A percentile compares a stretch with the other conserved stretches of the same genome.
phyloP scores from a whole-genome alignment of 2,329 filamentous ascomycete species.

The Alternaria burnsii region DNA sequence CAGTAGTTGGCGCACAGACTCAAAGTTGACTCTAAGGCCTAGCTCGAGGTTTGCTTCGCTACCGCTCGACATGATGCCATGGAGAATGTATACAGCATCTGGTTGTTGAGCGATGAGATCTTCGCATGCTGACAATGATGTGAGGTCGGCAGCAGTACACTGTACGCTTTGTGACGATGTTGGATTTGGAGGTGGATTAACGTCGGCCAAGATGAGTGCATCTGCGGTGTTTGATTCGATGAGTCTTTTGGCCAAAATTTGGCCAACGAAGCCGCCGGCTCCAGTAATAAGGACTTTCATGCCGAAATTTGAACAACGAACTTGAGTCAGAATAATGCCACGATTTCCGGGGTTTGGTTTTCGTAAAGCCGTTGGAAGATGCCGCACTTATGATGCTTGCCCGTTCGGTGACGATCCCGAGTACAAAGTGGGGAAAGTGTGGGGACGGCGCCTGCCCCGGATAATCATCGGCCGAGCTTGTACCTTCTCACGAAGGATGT shows the following conservation, averaged over 20 bases:
- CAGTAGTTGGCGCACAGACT: slow-evolving; percentile 65
- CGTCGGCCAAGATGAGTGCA: slow-evolving; percentile 65
- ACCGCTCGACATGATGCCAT: slow-evolving; percentile 73
- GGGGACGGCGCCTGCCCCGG: slow-evolving; percentile 26
- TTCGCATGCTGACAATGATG: slow-evolving; percentile 43
- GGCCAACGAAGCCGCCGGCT: slow-evolving; percentile 70
- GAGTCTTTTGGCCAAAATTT: slow-evolving; percentile 66
- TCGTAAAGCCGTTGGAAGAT: not conserved
- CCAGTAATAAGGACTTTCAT: slow-evolving; percentile 68
- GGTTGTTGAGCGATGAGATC: slow-evolving; percentile 38
- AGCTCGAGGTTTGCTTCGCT: slow-evolving; percentile 69
- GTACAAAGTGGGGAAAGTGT: slow-evolving; percentile 19
- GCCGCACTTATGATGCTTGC: slow-evolving; percentile 3
- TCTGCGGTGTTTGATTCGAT: slow-evolving; percentile 57
- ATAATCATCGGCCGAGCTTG: slow-evolving; percentile 12
- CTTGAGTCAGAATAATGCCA: not conserved
- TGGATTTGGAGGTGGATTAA: slow-evolving; percentile 59
- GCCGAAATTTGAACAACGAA: not conserved
- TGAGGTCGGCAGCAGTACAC: slow-evolving; percentile 62
- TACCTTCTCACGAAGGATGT: not conserved
- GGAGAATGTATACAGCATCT: slow-evolving; percentile 64
- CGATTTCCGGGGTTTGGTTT: not conserved
- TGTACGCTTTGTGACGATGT: slow-evolving; percentile 62
- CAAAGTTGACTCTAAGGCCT: slow-evolving; percentile 68
- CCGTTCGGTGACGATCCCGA: slow-evolving; percentile 23